These are phyloP conservation scores for Magnusiomyces tetraspermus DNA, from an alignment of 1,139 yeast species.

Conservation along the genomic window DNA sequence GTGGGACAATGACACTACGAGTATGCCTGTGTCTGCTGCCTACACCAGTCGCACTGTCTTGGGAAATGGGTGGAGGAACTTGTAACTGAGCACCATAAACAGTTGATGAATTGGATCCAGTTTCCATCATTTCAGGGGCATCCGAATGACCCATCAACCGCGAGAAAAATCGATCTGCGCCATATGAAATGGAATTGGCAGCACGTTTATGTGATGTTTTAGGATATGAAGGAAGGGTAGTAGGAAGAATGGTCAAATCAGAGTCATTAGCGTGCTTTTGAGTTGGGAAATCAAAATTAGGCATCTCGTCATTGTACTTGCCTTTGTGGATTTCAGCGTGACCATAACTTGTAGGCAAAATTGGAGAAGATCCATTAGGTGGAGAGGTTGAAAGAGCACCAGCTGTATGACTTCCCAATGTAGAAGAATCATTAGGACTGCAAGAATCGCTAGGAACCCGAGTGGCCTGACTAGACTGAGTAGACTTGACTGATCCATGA, in stretches of 20 bases:
- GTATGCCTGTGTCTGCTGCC: slow-evolving; percentile 1
- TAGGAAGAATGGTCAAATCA: background rate
- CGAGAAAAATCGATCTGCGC: slow-evolving; percentile 2
- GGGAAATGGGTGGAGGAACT: slow-evolving; percentile 1
- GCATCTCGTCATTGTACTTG: background rate
- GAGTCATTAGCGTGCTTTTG: background rate
- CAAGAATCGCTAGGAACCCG: background rate
- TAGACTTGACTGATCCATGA: background rate
- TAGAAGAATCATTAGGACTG: slow-evolving; percentile 3
- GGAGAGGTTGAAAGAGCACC: background rate
- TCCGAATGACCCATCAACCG: slow-evolving; percentile 1
- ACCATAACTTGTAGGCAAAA: background rate
- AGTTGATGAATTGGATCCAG: background rate
- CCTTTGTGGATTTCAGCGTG: background rate
- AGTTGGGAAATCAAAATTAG: background rate
- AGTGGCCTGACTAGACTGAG: slow-evolving; percentile 1
- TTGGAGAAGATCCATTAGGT: background rate
- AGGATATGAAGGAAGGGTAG: slow-evolving; percentile 1
- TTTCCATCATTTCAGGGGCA: background rate
- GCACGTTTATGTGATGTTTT: slow-evolving; percentile 3
- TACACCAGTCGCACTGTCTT: background rate
- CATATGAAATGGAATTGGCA: slow-evolving; percentile 4
- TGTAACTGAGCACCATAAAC: slow-evolving; percentile 6
- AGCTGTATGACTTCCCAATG: slow-evolving; percentile 2
- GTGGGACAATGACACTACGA: background rate